Percentiles rank a stretch among this genome's conserved stretches.
Conservation (phyloP, 2,329 filamentous ascomycete species). For the Monosporascus cannonballus region DNA sequence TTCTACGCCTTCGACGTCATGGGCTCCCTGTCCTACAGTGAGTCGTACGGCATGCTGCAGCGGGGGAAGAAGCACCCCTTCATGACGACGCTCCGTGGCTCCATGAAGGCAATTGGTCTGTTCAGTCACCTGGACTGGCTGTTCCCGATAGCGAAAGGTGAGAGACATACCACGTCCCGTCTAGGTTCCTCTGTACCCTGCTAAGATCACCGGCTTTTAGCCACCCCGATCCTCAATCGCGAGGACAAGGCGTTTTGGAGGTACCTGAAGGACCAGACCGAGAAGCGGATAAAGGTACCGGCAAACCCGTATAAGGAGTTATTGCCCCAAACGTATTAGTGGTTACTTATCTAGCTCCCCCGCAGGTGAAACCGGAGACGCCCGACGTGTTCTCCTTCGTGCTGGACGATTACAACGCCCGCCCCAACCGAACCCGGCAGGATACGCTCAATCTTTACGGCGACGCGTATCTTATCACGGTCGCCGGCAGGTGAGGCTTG, state of each 20-base stretch:
- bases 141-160: conserved; percentile 4
- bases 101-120: conserved; percentile 15
- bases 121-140: conserved; percentile 19
- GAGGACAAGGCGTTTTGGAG: too few species aligned
- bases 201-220: too few species aligned
- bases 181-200: too few species aligned
- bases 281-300: too few species aligned
- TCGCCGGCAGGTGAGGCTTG: conserved; percentile 25
- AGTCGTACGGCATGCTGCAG: conserved; percentile 29
- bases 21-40: conserved; percentile 34
- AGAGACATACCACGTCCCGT: too few species aligned
- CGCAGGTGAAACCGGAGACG: conserved; percentile 11
- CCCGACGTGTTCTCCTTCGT: conserved; percentile 28
- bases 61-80: conserved; percentile 19
- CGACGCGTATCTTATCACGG: conserved; percentile 24
- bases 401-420: conserved; percentile 18
- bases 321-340: too few species aligned
- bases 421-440: conserved; percentile 12
- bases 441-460: conserved; percentile 19
- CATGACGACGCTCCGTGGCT: conserved; percentile 18
- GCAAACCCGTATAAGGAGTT: too few species aligned
- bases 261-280: too few species aligned
- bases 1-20: conserved; percentile 34
- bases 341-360: background rate
- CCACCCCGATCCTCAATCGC: too few species aligned